These are phyloP conservation scores for Cyamopsis tetragonoloba DNA, from an alignment of 306 rosid genomes.

Conservation along the genomic window DNA sequence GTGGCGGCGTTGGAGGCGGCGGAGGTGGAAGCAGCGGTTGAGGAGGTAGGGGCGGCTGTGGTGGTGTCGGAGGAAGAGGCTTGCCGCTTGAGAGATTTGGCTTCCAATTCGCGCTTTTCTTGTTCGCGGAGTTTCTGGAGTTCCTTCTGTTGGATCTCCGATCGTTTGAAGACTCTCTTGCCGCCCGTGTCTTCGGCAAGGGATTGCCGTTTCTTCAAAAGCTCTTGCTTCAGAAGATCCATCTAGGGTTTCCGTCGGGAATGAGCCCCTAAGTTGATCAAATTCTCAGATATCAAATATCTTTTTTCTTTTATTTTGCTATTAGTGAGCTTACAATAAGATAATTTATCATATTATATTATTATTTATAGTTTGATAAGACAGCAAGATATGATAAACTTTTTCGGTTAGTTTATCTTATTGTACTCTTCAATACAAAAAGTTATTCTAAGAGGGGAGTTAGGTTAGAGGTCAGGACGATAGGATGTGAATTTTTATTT, in stretches of 20 bases:
- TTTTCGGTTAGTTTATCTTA: too few species aligned
- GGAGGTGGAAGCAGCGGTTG: conserved; percentile 30
- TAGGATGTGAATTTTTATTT: too few species aligned
- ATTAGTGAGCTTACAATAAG: too few species aligned
- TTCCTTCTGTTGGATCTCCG: conserved; percentile 79
- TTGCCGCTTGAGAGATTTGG: conserved; percentile 62
- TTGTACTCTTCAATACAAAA: too few species aligned
- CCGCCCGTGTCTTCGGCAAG: conserved; percentile 80
- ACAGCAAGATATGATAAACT: too few species aligned
- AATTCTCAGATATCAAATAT: too few species aligned
- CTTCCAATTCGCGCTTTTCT: conserved; percentile 87
- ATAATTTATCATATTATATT: too few species aligned
- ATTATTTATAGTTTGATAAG: too few species aligned
- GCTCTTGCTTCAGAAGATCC: conserved; percentile 85
- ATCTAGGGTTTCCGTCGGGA: conserved; percentile 42
- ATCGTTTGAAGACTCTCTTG: conserved; percentile 78
- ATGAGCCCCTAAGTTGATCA: too few species aligned
- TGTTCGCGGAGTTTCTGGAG: conserved; percentile 87
- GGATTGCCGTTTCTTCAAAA: conserved; percentile 72
- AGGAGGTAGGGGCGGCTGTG: conserved; percentile 30
- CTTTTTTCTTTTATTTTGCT: too few species aligned
- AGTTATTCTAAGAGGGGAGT: too few species aligned
- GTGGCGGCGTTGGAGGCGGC: conserved; percentile 25
- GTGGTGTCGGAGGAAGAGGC: conserved; percentile 32
- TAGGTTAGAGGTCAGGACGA: too few species aligned